Conservation (phyloP, 768 basidiomycete species). For the Amanita rimosa region DNA sequence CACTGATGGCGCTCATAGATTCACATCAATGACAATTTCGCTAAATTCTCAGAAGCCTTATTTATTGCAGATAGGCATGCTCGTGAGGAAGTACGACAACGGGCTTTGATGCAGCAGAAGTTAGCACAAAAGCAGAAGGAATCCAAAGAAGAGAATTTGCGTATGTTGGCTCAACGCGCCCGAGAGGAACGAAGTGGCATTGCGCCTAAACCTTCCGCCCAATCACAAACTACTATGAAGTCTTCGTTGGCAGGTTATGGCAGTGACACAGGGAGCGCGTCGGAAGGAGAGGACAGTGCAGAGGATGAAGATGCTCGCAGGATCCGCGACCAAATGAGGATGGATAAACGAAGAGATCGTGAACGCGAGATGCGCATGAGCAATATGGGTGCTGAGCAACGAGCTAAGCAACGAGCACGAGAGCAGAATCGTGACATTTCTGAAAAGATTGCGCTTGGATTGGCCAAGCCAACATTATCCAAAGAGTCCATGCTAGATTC, state of each 20-base stretch:
- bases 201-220: constrained; percentile 53
- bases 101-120: constrained; percentile 96
- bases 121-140: constrained; percentile 98
- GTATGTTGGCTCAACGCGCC: constrained; percentile 88
- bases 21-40: constrained; percentile 98
- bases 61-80: constrained; percentile 96
- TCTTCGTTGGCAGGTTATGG: constrained; percentile 80
- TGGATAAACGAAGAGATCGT: constrained; percentile 86
- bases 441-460: constrained; percentile 95
- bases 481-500: constrained; percentile 98
- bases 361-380: constrained; percentile 98
- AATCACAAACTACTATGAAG: constrained; percentile 59
- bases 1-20: constrained; percentile 38
- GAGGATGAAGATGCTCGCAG: constrained; percentile 80
- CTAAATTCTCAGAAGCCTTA: constrained; percentile 94
- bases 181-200: constrained; percentile 88
- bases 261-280: constrained; percentile 58
- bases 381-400: constrained; percentile 96
- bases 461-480: constrained; percentile 91
- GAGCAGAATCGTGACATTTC: constrained; percentile 99
- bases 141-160: constrained; percentile 91
- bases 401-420: constrained; percentile 90
- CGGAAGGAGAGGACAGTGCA: constrained; percentile 37
- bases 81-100: constrained; percentile 94
- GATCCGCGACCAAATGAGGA: constrained; percentile 83